phyloP scores from a whole-genome alignment of 371 early-diverging fungal genomes.

The Haplosporangium sp. region DNA sequence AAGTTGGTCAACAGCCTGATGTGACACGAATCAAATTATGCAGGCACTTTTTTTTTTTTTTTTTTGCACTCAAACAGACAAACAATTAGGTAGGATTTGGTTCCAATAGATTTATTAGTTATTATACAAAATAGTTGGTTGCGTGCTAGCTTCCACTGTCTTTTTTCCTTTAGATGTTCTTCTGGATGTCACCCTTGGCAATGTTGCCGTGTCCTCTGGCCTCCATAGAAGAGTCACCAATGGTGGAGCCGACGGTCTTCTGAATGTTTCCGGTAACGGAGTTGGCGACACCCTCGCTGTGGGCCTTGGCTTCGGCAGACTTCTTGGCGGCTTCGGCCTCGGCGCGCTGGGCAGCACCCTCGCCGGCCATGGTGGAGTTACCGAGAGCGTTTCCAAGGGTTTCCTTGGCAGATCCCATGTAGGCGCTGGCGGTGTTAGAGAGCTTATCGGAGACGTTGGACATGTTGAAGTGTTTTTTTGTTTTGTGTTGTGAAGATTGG shows the following conservation, averaged over 20 bases:
- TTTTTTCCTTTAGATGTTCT: not conserved
- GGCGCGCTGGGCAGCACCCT: slow-evolving; percentile 6
- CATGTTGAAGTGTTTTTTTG: slow-evolving; percentile 1
- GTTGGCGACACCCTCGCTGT: not conserved
- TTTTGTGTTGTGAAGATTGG: not conserved
- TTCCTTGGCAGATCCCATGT: slow-evolving; percentile 5
- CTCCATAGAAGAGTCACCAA: not conserved
- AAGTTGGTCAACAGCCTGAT: too few relatives aligned
- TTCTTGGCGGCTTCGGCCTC: slow-evolving; percentile 7
- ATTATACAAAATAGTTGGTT: not conserved
- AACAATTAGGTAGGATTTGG: not conserved
- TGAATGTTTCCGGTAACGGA: not conserved
- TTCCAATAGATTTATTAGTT: not conserved
- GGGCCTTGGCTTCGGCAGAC: not conserved
- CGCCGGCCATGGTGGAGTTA: not conserved
- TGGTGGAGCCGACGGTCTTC: not conserved
- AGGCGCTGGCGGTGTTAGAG: slow-evolving; percentile 10
- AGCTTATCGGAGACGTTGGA: not conserved
- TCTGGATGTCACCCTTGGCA: not conserved
- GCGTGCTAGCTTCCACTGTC: not conserved
- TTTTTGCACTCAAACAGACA: too few relatives aligned
- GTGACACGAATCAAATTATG: too few relatives aligned
- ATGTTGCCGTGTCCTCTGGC: slow-evolving; percentile 2
- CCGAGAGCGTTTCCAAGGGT: slow-evolving; percentile 2
- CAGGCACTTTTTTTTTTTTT: too few relatives aligned